These are phyloP conservation scores for Boletus nobilissimus DNA, from an alignment of 1,284 basidiomycete species.

Conservation along the genomic window DNA sequence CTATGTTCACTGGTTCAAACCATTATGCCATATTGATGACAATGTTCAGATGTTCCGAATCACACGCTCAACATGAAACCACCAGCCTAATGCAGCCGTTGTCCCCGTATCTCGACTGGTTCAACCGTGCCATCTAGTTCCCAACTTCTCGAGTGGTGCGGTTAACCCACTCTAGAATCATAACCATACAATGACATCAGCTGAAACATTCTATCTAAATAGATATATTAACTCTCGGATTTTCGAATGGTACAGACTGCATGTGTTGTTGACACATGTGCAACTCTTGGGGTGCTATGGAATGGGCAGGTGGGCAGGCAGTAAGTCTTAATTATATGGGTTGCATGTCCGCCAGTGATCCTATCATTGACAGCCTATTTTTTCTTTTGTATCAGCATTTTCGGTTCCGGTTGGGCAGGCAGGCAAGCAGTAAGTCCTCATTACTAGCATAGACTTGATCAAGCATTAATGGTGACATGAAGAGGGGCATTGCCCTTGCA, in stretches of 20 bases:
- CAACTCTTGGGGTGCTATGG: no score
- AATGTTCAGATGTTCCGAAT: constrained; percentile 17
- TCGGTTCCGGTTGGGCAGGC: no score
- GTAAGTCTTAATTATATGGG: no score
- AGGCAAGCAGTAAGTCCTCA: no score
- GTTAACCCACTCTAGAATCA: constrained; percentile 12
- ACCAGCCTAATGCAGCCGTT: neutral
- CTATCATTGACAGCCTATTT: no score
- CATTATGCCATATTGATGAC: neutral
- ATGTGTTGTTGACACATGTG: no score
- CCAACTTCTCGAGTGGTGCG: constrained; percentile 7
- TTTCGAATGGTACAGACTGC: constrained; percentile 13
- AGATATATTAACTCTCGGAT: constrained; percentile 7
- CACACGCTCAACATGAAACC: neutral
- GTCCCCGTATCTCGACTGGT: neutral
- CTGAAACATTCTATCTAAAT: constrained; percentile 24
- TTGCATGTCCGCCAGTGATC: no score
- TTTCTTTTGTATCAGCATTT: no score
- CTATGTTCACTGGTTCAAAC: constrained; percentile 5
- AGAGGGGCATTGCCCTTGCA: no score
- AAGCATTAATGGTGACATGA: no score
- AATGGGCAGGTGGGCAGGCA: no score
- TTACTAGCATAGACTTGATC: no score
- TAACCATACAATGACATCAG: neutral
- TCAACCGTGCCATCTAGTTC: constrained; percentile 26